Base-by-base conservation (phyloP, 2,329 filamentous ascomycete species). In the Ophidiomyces ophidiicola region DNA sequence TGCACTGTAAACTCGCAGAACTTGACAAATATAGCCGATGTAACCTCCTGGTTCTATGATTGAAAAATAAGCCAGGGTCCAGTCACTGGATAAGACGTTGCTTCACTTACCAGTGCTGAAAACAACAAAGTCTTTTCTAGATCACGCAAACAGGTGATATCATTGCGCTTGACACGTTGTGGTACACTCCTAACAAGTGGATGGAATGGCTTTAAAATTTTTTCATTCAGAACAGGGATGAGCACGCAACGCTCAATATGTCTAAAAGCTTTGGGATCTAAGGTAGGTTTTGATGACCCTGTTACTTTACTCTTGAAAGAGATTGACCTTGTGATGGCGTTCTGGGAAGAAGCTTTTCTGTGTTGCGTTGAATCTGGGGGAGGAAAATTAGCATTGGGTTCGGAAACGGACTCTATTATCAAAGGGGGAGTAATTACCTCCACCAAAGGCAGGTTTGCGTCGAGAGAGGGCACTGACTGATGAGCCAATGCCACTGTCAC, bases 61-160 rank as follows among this genome's bases (percentile, higher is more conserved):
- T 70, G 70, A 71, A 71, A 65, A 71, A 36, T 8, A 10, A 31
- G 15, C 37, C 3, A 24, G 39, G 12, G 8, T 31, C 14, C 7
- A 17, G 4, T 15, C n/a, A 28, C 3, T 23, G 11, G 24, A 6
- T 14, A 26, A 5, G 62, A 59, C 58, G 64, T 52, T 50, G 68
- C 57, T 57, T 69, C 61, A 92, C 87, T 92, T 80, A 94, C 88
- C 60, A 84, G 84, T 67, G 87, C 85, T 60, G 87, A 76, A 63
- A 87, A 86, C 54, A 94, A 76, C 45, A 96, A 69, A 6, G 81
- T 88, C 74, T 94, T 94, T 64, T 96, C 88, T 35, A 96, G 72
- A 62, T 96, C 88, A 60, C 88, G 78, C 40, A 96, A 75, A 65
- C 82, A 94, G 58, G 82, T 78, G 54, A 96, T 90, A 53, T 90